Conservation (phyloP, 495 filamentous ascomycete species). For the Parachaetomium inaequale region DNA sequence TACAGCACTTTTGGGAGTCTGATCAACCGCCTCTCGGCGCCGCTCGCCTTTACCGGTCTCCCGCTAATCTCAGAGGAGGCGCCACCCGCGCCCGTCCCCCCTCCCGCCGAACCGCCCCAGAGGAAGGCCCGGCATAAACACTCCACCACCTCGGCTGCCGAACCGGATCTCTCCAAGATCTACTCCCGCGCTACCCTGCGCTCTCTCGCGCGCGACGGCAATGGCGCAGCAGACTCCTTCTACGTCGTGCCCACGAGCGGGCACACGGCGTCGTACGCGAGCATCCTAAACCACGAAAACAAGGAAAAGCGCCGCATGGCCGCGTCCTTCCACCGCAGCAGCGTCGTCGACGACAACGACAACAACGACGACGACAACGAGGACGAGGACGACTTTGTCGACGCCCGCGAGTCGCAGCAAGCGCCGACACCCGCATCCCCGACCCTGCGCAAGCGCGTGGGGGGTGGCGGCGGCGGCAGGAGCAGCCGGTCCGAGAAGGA, state of each 20-base stretch:
- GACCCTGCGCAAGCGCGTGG: constrained; percentile 28
- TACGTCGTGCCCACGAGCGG: constrained; percentile 92
- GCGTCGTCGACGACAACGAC: constrained; percentile 34
- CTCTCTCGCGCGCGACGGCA: constrained; percentile 50
- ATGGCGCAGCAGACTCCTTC: constrained; percentile 72
- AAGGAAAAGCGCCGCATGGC: constrained; percentile 56
- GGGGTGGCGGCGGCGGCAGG: too few species aligned
- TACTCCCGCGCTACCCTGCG: constrained; percentile 78
- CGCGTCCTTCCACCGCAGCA: constrained; percentile 33
- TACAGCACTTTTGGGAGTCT: constrained; percentile 84
- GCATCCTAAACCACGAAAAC: constrained; percentile 70
- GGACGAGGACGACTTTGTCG: constrained; percentile 74
- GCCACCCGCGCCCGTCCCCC: constrained; percentile 20
- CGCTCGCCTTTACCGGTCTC: constrained; percentile 86
- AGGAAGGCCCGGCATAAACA: constrained; percentile 44
- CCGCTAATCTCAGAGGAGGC: constrained; percentile 63
- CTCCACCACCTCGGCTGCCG: constrained; percentile 39
- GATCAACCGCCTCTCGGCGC: constrained; percentile 77
- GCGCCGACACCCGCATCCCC: constrained; percentile 14
- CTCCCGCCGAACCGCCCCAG: constrained; percentile 27
- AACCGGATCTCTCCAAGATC: constrained; percentile 70
- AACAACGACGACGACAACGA: constrained; percentile 44
- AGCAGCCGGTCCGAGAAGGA: constrained; percentile 35
- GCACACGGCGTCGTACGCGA: constrained; percentile 84
- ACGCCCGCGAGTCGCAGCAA: constrained; percentile 75